Conservation (phyloP, 495 filamentous ascomycete species). For the Xylaria cubensis region DNA sequence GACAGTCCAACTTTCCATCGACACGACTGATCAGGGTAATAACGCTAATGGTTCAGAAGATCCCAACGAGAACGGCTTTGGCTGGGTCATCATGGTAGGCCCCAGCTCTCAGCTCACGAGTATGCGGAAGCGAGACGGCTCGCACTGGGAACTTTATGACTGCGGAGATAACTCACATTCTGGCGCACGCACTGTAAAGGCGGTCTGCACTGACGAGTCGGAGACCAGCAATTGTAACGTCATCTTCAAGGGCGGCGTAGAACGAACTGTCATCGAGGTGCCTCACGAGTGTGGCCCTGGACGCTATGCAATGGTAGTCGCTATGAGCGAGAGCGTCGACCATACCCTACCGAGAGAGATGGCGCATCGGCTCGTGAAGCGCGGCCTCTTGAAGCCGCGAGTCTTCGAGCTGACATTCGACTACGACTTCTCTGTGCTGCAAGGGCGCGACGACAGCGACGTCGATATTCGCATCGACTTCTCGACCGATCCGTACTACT, state of each 20-base stretch:
- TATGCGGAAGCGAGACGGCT: background rate
- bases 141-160: background rate
- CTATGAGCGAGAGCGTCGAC: slow-evolving; percentile 16
- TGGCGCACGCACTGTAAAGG: background rate
- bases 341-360: background rate
- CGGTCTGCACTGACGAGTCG: slow-evolving; percentile 5
- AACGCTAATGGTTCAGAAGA: background rate
- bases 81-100: background rate
- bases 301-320: slow-evolving; percentile 47
- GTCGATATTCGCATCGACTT: background rate
- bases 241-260: background rate
- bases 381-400: background rate
- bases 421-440: slow-evolving; percentile 29
- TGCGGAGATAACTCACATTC: background rate
- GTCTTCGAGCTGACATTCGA: slow-evolving; percentile 35
- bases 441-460: background rate
- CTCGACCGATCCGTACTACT: slow-evolving; percentile 7
- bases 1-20: background rate
- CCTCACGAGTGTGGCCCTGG: slow-evolving; percentile 44
- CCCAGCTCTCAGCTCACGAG: background rate
- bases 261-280: slow-evolving; percentile 45
- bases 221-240: slow-evolving; percentile 4
- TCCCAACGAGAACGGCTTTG: background rate
- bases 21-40: background rate
- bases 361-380: slow-evolving; percentile 2